These are phyloP conservation scores for Lichtheimia hyalospora DNA, from an alignment of 371 early-diverging fungal species.

Conservation along the genomic window DNA sequence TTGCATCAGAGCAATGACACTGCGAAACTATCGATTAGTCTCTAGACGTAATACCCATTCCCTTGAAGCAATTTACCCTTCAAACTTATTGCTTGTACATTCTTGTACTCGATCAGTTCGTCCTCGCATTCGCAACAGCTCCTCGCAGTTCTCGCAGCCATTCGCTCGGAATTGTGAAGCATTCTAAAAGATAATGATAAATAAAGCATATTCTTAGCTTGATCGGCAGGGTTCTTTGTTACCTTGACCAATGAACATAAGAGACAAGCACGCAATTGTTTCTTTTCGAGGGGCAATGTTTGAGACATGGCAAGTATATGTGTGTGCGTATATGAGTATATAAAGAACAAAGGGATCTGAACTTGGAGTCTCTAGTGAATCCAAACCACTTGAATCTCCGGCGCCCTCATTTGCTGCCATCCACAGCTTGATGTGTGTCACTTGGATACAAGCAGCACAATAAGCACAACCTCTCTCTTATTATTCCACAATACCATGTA, in stretches of 20 bases:
- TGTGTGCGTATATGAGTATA: no score
- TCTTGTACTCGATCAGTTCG: conserved; percentile 69
- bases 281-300: conserved; percentile 72
- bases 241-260: conserved; percentile 93
- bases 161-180: conserved; percentile 71
- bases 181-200: conserved; percentile 42
- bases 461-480: no score
- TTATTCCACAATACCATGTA: no score
- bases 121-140: conserved; percentile 75
- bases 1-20: conserved; percentile 78
- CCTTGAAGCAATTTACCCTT: conserved; percentile 69
- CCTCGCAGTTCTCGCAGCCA: conserved; percentile 95
- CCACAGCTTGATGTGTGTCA: no score
- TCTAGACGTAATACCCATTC: no score
- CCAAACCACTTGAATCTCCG: no score
- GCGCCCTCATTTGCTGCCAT: no score
- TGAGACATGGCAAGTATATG: conserved; percentile 48
- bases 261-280: conserved; percentile 87
- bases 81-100: conserved; percentile 88
- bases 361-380: no score
- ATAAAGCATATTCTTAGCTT: background rate
- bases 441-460: no score
- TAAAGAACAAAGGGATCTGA: no score
- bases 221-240: conserved; percentile 5
- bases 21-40: conserved; percentile 14